Evolutionary conservation across 2,329 filamentous ascomycete genomes (phyloP), one percentile per base, ranked within the genome.

Genomic region (Aureobasidium musti): DNA sequence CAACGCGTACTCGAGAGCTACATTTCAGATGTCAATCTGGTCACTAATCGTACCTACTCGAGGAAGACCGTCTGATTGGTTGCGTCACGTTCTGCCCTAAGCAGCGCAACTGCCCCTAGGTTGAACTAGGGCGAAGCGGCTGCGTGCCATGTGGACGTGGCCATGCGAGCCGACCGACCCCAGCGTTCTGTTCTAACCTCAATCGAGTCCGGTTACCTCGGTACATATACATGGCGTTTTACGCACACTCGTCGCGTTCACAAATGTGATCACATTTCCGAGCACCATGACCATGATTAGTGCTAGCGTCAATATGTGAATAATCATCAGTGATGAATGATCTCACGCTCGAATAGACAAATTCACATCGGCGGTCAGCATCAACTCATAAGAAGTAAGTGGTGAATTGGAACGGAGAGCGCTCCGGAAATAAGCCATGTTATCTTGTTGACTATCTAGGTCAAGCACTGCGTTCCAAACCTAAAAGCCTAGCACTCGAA

Each of bases 121-220:
- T 35, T 10, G 3, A 30, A 21, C 39, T 45, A 59, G 8, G 17
- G 54, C 39, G 26, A 50, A 52, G 59, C 23, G 59, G 59, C 59
- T 33, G 28, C 45, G 37, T 35, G 35, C 49, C 37, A 53, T 43
- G 61, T 54, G 60, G 35, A 53, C 23, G 49, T 54, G 60, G 61
- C 61, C 61, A 64, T 54, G 13, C 61, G 61, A 64, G 61, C 61
- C 49, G 61, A 64, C 61, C 49, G 61, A 64, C 61, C 60, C 60
- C 49, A 35, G 30, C 61, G 61, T 63, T 63, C 21, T 14, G 45
- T 52, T 17, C 57, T 37, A 47, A 49, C 30, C n/a, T 49, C 19
- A 26, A 43, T 13, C 8, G 57, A 21, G 11, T 14, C 35, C 41
- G 35, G 28, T 11, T 61, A 28, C 41, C 41, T 47, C 57, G 57